These are phyloP conservation scores for Anastatica hierochuntica DNA, from an alignment of 345 rosid genomes.

Conservation along the genomic window DNA sequence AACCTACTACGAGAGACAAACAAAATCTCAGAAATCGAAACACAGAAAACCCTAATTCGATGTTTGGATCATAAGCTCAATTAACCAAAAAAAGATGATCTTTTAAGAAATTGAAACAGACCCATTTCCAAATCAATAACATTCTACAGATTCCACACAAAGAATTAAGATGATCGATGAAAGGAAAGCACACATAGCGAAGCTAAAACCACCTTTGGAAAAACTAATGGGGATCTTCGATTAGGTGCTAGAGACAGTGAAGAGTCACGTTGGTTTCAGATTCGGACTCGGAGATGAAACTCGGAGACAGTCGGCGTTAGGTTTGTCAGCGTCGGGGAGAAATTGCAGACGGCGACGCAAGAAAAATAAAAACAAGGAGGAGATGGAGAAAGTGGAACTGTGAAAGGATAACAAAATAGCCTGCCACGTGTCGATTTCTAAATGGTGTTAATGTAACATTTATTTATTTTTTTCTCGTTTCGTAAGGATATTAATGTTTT, in stretches of 20 bases:
- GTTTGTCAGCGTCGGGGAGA: conserved; percentile 17
- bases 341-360: conserved; percentile 24
- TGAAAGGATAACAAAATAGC: not conserved
- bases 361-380: not conserved
- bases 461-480: not conserved
- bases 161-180: not conserved
- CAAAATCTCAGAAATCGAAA: not conserved
- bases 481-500: conserved; percentile 6
- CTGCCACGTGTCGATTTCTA: not conserved
- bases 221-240: conserved; percentile 9
- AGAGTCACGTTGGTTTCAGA: not conserved
- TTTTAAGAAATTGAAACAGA: not conserved
- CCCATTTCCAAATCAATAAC: conserved; percentile 13
- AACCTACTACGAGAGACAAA: conserved; percentile 1
- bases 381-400: conserved; percentile 1
- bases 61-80: conserved; percentile 11
- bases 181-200: not conserved
- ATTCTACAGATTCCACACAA: not conserved
- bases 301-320: conserved; percentile 1
- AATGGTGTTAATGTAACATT: not conserved
- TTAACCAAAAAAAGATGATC: not conserved
- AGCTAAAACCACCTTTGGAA: conserved; percentile 15
- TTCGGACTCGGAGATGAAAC: not conserved
- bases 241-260: not conserved
- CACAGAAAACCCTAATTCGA: conserved; percentile 9